Conservation (phyloP, 1,139 yeast species). For the Suhomyces terraborum region DNA sequence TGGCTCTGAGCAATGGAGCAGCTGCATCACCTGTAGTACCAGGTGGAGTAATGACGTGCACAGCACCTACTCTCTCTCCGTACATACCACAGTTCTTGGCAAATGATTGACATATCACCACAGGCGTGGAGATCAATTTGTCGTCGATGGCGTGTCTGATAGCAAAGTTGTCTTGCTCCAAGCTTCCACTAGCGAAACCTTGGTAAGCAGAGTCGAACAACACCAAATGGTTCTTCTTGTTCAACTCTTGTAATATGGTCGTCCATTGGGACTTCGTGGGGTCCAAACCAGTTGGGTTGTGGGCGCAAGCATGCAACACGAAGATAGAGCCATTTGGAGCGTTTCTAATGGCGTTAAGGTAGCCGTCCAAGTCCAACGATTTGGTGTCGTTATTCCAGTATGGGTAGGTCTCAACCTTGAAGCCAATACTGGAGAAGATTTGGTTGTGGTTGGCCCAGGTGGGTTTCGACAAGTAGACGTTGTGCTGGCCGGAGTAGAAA, state of each 20-base stretch:
- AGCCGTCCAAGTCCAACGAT: conserved; percentile 68
- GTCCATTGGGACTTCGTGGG: conserved; percentile 49
- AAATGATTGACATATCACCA: conserved; percentile 88
- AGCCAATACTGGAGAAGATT: conserved; percentile 65
- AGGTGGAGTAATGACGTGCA: conserved; percentile 66
- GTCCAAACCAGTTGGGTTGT: conserved; percentile 54
- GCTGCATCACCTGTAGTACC: conserved; percentile 29
- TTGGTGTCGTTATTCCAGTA: conserved; percentile 69
- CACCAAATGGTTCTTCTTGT: conserved; percentile 40
- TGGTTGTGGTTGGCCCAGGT: conserved; percentile 97
- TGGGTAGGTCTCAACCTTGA: conserved; percentile 65
- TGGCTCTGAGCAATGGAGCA: conserved; percentile 36
- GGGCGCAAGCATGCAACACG: conserved; percentile 53
- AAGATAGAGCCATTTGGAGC: conserved; percentile 84
- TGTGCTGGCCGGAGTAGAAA: conserved; percentile 51
- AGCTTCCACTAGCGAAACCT: conserved; percentile 84
- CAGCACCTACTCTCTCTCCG: conserved; percentile 96
- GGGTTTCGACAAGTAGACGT: conserved; percentile 79
- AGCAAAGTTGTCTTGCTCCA: conserved; percentile 83
- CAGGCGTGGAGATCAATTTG: conserved; percentile 44
- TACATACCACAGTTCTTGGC: conserved; percentile 97
- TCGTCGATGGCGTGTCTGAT: conserved; percentile 76
- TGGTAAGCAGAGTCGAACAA: conserved; percentile 53
- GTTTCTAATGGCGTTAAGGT: conserved; percentile 58
- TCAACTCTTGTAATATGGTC: conserved; percentile 49